Percentiles rank a stretch among this genome's conserved stretches.
Conservation (phyloP, 768 basidiomycete species). For the Termitomyces sp. region DNA sequence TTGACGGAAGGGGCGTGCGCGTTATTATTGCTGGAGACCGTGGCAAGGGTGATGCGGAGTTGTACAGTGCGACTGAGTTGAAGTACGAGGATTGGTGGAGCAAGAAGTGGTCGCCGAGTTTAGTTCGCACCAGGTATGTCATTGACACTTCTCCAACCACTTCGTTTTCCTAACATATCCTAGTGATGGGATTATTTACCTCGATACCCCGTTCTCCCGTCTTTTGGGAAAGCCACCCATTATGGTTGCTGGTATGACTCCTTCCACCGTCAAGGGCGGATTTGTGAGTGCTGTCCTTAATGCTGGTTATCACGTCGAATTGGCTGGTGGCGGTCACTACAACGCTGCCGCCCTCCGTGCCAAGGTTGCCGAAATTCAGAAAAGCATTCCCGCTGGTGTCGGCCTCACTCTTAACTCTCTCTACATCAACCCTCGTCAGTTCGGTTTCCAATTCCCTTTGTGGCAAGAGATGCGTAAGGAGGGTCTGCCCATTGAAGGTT, state of each 20-base stretch:
- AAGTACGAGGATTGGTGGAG: slow-evolving; percentile 88
- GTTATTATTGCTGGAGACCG: slow-evolving; percentile 89
- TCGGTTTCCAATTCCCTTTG: slow-evolving; percentile 93
- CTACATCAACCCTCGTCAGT: slow-evolving; percentile 98
- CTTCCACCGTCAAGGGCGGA: slow-evolving; percentile 91
- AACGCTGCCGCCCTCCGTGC: slow-evolving; percentile 81
- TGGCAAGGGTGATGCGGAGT: slow-evolving; percentile 82
- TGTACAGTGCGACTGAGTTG: slow-evolving; percentile 63
- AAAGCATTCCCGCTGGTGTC: slow-evolving; percentile 78
- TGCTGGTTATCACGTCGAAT: slow-evolving; percentile 94
- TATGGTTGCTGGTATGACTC: slow-evolving; percentile 99
- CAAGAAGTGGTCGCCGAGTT: slow-evolving; percentile 77
- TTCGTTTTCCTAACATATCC: slow-evolving; percentile 8
- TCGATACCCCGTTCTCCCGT: slow-evolving; percentile 96
- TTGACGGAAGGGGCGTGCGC: slow-evolving; percentile 91
- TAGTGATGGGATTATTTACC: slow-evolving; percentile 86
- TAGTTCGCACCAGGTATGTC: slow-evolving; percentile 85
- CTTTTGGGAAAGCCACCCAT: slow-evolving; percentile 95
- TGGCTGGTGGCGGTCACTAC: slow-evolving; percentile 98
- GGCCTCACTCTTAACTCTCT: slow-evolving; percentile 93
- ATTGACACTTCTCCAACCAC: background rate
- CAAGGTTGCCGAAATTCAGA: slow-evolving; percentile 91
- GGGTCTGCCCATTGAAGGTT: slow-evolving; percentile 95
- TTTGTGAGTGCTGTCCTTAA: slow-evolving; percentile 91
- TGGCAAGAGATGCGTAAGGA: slow-evolving; percentile 98